Conservation (phyloP, 768 basidiomycete genomes). For the Mrakia hoshinonis region DNA sequence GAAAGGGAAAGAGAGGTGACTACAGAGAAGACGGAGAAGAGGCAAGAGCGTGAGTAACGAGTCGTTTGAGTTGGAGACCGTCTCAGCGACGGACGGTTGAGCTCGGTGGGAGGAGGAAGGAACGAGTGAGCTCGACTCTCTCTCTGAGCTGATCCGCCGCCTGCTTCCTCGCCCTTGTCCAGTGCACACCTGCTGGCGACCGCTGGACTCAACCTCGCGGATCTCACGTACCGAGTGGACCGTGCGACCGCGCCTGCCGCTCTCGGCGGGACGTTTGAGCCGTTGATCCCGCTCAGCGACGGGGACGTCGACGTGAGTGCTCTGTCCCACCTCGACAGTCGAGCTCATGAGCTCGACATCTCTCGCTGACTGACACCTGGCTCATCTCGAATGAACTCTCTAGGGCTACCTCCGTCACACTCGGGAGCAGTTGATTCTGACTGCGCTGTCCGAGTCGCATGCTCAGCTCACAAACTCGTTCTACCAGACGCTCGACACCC, state of each 20-base stretch:
- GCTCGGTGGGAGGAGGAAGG: neutral
- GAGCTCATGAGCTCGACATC: neutral
- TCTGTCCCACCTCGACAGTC: neutral
- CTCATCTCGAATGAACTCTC: neutral
- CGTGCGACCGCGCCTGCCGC: conserved; percentile 61
- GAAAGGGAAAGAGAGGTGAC: conserved; percentile 29
- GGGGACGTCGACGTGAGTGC: conserved; percentile 63
- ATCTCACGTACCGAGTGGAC: conserved; percentile 67
- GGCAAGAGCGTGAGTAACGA: conserved; percentile 29
- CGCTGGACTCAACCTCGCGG: conserved; percentile 86
- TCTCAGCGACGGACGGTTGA: too few species aligned
- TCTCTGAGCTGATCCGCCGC: neutral
- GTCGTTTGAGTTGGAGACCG: too few species aligned
- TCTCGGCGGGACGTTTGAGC: conserved; percentile 60
- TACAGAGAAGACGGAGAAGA: conserved; percentile 28
- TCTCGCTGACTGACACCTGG: neutral
- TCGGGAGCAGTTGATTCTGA: conserved; percentile 88
- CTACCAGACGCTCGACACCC: conserved; percentile 23
- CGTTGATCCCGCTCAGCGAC: conserved; percentile 85
- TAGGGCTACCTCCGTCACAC: conserved; percentile 83
- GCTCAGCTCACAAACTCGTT: conserved; percentile 20
- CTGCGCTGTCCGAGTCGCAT: conserved; percentile 69
- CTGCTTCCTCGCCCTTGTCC: conserved; percentile 40
- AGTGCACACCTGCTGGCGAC: conserved; percentile 74
- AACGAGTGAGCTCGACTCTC: neutral